Base-by-base conservation (phyloP, 495 filamentous ascomycete genomes). In the Hypoxylon trugodes region DNA sequence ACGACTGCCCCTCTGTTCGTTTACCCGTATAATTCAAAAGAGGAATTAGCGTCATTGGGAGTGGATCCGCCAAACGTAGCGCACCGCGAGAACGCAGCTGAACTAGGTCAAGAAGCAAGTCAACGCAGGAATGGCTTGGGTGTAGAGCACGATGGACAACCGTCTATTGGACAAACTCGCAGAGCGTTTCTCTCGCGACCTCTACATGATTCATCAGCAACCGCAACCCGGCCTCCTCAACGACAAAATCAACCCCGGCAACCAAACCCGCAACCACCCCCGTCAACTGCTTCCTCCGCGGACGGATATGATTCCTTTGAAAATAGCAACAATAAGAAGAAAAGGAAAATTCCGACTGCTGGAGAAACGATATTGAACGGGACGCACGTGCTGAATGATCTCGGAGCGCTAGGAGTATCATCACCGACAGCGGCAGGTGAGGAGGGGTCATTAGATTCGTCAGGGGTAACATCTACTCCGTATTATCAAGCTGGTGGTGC, bases 251-350 rank as follows among this genome's bases (percentile, higher is more conserved):
- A 77, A 22, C 54, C 62, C 8, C 78, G 80, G 61, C 77, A 79
- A 48, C 52, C 70, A 19, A 80, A 80, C 55, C 74, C 76, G 8
- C 76, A 79, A 22, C 71, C 76, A 22, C 77, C 80, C 12, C 74
- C 72, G 18, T 85, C 83, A 10, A 76, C 81, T 3, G 66, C 78
- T 2, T 86, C 84, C 19, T 84, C 85, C 6, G 86, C 84, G 4
- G 96, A 98, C 73, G 92, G 95, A 24, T 97, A 98, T 72, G 96
- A 98, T 71, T 93, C 90, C 13, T 96, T 97, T 68, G 95, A 99
- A 73, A 98, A 99, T 67, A 97, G 92, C 47, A 98, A 97, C 72
- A 98, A 99, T 73, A 99, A 99, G 76, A 98, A 98, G 79, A 98
- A 99, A 74, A 86, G 96, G 56, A 99, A 99, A 76, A 97, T 98